Base-by-base conservation (phyloP, 805 yeast genomes). In the Barnettozyma pratensis region DNA sequence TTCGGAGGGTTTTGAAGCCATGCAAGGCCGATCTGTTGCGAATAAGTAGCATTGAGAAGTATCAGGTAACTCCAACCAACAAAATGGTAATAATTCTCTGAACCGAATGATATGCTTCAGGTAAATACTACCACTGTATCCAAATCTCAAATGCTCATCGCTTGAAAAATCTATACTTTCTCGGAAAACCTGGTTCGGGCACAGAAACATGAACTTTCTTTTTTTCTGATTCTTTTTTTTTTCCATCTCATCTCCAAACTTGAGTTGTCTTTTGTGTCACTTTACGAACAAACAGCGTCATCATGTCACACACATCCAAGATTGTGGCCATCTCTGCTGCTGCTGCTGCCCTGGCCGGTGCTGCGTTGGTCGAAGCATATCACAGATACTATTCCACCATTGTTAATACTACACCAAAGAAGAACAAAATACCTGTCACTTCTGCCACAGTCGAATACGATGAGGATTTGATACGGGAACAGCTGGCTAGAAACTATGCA, bases 401-500 rank as follows among this genome's bases (percentile, higher is more conserved):
- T 12, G 29, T n/a, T 12, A 36, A 32, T 7, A 9, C 27, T 7
- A 38, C 37, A 10, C 5, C 36, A 29, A 19, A 30, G 12, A 28
- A n/a, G 2, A 29, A 30, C 4, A 39, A 19, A 36, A 39, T 39
- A 34, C 11, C 6, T 6, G 12, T 12, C 9, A n/a, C 7, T 19
- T 9, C 39, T 14, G n/a, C 37, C 10, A 7, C 53, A 11, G 44
- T 32, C 8, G 53, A 57, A 14, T 73, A 79, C 54, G 79, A 77
- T 47, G 94, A 86, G 58, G 86, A 80, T 45, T 77, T 94, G 53
- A 83, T 89, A 44, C 79, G 85, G 49, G 99, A 94, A 68, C 98
- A 94, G 64, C 77, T 92, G 37, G 96, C 98, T 0, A 74, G 99
- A 53, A 94, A 92, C 70, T 85, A 87, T 63, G 97, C 96, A 1